Base-by-base conservation (phyloP, 2,329 filamentous ascomycete genomes). In the Cladobotryum protrusum region DNA sequence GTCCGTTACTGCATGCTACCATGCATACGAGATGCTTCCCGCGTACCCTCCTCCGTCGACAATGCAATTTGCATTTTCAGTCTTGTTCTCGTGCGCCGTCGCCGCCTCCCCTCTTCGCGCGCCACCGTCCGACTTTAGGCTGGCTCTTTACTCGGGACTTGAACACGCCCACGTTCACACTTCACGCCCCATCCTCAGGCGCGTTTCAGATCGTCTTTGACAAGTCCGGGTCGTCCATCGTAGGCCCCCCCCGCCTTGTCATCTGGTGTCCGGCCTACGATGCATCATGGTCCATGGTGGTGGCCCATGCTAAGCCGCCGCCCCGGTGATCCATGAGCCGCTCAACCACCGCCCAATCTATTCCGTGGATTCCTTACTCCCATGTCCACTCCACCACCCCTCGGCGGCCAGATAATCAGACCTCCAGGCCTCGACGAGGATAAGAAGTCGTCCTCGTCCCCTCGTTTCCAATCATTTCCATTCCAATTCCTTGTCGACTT, bases 361-460 rank as follows among this genome's bases (percentile, higher is more conserved):
- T 37, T 29, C 33, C 36, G 13, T n/a, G 36, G n/a, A 39, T 19
- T 15, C 42, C 45, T 20, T 47, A 15, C n/a, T 45, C 20, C 37
- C 48, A 50, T 46, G 43, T 15, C 48, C 43, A 43, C 36, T 15
- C 46, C 20, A 37, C 39, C 42, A 20, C 39, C n/a, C n/a, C 15
- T 20, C 17, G 19, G 32, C 42, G 14, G 19, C n/a, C 42, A 43
- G 40, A 19, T 43, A 20, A 14, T 52, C 49, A 37, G 45, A 19
- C 49, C 49, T 36, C 36, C 35, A 43, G 45, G 35, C 19, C 19
- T 11, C 15, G 43, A 37, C 50, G 54, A 60, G 55, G 42, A 64
- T 61, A 64, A 64, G 61, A 62, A 64, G 56, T 57, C 47, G 52
- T 37, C 45, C 42, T 61, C 55, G 58, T 59, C 62, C 57, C 54